Evolutionary conservation across 1,139 yeast species (phyloP), one percentile per base, ranked within the genome.

Genomic region (Spencermartinsiella ligniputridi): DNA sequence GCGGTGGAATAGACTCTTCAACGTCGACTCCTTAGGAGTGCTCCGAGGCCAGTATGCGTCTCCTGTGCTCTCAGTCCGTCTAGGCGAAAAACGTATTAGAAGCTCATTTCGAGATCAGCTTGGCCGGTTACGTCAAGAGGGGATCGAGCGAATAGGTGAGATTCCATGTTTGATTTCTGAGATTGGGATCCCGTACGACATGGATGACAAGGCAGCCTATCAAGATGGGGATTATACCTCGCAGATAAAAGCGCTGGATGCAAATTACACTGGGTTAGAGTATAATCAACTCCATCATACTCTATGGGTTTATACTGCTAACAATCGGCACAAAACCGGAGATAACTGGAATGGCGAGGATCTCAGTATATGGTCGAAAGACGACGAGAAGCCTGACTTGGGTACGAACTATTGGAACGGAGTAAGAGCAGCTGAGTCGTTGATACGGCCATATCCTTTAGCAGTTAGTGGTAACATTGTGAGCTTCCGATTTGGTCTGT

Each of bases 121-220:
- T 47, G 54, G 62, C 17, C 83, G 76, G 48, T 75, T 90, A 67
- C 76, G 74, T 48, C 61, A 63, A 21, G 97, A 90, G 60, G 80
- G 88, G 12, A 44, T 51, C 6, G 54, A 53, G 19, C 52, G 58
- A 3, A 51, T 69, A 5, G 71, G 70, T 3, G 47, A 55, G 12
- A 55, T 66, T 9, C 71, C 73, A 0, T 76, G 84, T 5, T 67
- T 90, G 35, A 79, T 92, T 72, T 81, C 95, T 1, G 98, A 90
- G 64, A 89, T 92, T n/a, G 98, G 98, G 2, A 86, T 90, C 82
- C 97, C 98, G 2, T 88, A 82, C 63, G 96, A 92, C 63, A 85
- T 90, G 95, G 92, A 90, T 61, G 74, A 76, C 48, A 85, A 84
- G 56, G 69, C 67, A 38, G 86, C 96, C 0, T 89, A 77, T 58